A percentile compares a stretch with the other conserved stretches of the same genome.
phyloP scores from a whole-genome alignment of 495 filamentous ascomycete species.

The Letharia lupina region DNA sequence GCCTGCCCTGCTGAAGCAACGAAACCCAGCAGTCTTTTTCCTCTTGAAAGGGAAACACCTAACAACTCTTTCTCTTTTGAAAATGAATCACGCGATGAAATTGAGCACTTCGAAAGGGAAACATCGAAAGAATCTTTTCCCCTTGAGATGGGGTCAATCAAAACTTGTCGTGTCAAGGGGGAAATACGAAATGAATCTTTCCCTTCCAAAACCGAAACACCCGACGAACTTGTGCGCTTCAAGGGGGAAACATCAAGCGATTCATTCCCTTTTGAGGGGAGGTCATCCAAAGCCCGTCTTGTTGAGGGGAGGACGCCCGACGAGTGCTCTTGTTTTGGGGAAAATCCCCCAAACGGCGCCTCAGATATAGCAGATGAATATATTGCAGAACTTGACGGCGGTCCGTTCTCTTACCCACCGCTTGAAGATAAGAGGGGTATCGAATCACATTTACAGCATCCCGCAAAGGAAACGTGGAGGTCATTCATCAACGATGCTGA shows the following conservation, averaged over 20 bases:
- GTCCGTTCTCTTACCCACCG: constrained; percentile 15
- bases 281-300: neutral
- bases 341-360: neutral
- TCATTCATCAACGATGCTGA: constrained; percentile 16
- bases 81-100: neutral
- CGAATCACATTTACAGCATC: neutral
- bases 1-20: neutral
- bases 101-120: neutral
- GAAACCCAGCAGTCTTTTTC: neutral
- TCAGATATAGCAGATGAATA: constrained; percentile 22
- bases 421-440: neutral
- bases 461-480: constrained; percentile 5
- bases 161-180: neutral
- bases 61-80: neutral
- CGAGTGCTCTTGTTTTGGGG: neutral
- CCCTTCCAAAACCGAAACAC: neutral
- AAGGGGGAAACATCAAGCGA: neutral
- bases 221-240: neutral
- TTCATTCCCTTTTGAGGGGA: neutral
- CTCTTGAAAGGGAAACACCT: neutral
- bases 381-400: constrained; percentile 19
- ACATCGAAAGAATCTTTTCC: neutral
- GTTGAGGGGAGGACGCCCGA: neutral
- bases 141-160: neutral
- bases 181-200: neutral